These are phyloP conservation scores for Lodderomyces orthopsilosis DNA, from an alignment of 1,139 yeast species.

Conservation along the genomic window DNA sequence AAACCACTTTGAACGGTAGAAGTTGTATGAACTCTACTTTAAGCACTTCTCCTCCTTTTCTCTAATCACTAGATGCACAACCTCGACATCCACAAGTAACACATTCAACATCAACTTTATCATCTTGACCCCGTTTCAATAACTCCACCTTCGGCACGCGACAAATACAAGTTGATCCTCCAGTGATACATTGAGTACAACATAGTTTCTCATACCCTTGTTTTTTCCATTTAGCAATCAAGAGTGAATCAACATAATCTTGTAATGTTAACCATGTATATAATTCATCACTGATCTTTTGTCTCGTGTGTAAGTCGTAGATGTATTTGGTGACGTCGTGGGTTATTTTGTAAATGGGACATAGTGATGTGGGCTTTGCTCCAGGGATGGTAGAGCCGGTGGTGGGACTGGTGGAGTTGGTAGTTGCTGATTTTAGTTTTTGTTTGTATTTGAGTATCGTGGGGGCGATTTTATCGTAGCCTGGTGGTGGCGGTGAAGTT, in stretches of 20 bases:
- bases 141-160: constrained; percentile 70
- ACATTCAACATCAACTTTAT: constrained; percentile 49
- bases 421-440: constrained; percentile 59
- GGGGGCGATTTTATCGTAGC: constrained; percentile 68
- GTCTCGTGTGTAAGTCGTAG: constrained; percentile 69
- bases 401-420: constrained; percentile 19
- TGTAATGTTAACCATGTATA: constrained; percentile 75
- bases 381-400: constrained; percentile 13
- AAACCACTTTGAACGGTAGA: too few relatives aligned
- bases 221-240: constrained; percentile 90
- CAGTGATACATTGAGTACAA: constrained; percentile 69
- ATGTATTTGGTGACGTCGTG: constrained; percentile 79
- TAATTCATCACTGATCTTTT: constrained; percentile 63
- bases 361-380: constrained; percentile 51
- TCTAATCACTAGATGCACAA: constrained; percentile 74
- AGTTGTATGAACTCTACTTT: too few relatives aligned
- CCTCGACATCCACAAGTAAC: constrained; percentile 89
- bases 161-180: constrained; percentile 75
- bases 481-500: constrained; percentile 65
- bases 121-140: constrained; percentile 25
- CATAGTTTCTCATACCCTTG: constrained; percentile 87
- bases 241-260: constrained; percentile 61
- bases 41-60: too few relatives aligned
- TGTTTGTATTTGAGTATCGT: constrained; percentile 62
- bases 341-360: constrained; percentile 68